phyloP scores from a whole-genome alignment of 2,329 filamentous ascomycete genomes.

The Exophiala viscosa region DNA sequence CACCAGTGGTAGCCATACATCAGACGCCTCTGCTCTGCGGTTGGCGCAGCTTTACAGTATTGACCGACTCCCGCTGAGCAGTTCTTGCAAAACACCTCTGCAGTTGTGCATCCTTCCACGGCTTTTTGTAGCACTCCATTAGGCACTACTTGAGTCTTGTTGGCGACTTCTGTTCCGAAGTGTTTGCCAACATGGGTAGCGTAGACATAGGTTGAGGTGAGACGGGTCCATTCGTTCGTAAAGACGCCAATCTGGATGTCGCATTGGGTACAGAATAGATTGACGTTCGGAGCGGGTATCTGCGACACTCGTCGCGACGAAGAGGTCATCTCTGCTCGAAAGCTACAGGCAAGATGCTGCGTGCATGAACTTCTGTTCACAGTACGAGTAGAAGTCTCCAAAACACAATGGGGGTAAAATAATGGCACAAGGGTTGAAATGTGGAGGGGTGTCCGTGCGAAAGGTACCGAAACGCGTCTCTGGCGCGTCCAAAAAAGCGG shows the following conservation, averaged over 20 bases:
- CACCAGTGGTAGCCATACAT: conserved; percentile 11
- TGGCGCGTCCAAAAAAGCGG: too few relatives aligned
- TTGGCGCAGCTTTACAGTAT: conserved; percentile 24
- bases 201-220: conserved; percentile 26
- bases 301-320: conserved; percentile 11
- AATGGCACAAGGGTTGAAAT: too few relatives aligned
- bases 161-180: conserved; percentile 21
- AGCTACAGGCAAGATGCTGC: neutral
- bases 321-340: conserved; percentile 5
- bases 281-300: conserved; percentile 6
- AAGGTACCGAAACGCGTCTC: neutral
- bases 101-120: conserved; percentile 25
- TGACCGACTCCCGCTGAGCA: conserved; percentile 25
- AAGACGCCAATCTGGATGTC: conserved; percentile 26
- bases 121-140: conserved; percentile 17
- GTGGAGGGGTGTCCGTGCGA: neutral
- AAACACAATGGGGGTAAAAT: too few relatives aligned
- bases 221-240: conserved; percentile 27
- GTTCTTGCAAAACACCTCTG: conserved; percentile 26
- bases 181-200: conserved; percentile 19
- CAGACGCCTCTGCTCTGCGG: conserved; percentile 16
- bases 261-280: conserved; percentile 26
- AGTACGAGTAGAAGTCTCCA: too few relatives aligned
- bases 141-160: conserved; percentile 23
- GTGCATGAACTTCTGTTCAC: neutral